A percentile compares a stretch with the other conserved stretches of the same genome.
Evolutionary conservation across 306 rosid species (phyloP).

Genomic region (Cyclanthera cordifolia): DNA sequence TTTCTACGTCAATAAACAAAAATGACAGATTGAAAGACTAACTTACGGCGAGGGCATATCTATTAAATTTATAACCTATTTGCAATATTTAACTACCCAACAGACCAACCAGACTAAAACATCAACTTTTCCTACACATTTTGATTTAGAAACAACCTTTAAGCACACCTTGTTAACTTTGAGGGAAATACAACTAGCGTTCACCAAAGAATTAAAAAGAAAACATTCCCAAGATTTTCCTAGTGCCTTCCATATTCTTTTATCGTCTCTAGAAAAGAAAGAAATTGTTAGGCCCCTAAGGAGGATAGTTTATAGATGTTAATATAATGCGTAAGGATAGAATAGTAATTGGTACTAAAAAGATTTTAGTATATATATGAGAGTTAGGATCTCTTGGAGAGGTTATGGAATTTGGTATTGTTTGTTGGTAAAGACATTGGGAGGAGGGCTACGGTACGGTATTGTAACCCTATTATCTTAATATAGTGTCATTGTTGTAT

Average conservation of each 20-base stretch:
- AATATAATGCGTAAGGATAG: too few species aligned
- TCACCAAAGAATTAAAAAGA: slow-evolving; percentile 1
- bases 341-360: too few species aligned
- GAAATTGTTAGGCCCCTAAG: too few species aligned
- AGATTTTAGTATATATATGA: too few species aligned
- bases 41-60: not conserved
- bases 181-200: not conserved
- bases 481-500: too few species aligned
- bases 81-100: not conserved
- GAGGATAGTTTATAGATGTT: too few species aligned
- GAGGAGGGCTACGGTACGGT: too few species aligned
- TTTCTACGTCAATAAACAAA: not conserved
- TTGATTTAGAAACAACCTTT: slow-evolving; percentile 5
- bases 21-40: not conserved
- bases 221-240: not conserved
- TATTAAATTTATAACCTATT: slow-evolving; percentile 10
- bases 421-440: too few species aligned
- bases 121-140: not conserved
- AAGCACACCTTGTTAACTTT: slow-evolving; percentile 2
- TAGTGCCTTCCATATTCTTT: not conserved
- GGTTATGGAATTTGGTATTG: too few species aligned
- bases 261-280: not conserved
- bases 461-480: too few species aligned
- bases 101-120: not conserved
- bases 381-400: too few species aligned